Conservation (phyloP, 371 early-diverging fungal genomes). For the Blakeslea trispora region DNA sequence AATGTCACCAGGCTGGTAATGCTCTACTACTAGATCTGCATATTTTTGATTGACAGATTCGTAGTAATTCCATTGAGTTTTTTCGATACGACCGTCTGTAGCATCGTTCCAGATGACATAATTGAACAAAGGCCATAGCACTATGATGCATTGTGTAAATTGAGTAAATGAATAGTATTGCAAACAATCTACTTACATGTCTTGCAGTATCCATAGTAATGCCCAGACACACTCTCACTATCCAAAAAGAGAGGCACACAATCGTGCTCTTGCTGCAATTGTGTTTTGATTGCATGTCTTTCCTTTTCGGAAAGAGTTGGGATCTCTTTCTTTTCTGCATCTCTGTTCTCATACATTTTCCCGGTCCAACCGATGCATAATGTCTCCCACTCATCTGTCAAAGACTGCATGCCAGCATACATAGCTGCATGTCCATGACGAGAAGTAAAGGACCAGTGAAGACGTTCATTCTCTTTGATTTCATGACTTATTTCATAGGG, state of each 20-base stretch:
- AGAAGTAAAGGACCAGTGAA: slow-evolving; percentile 39
- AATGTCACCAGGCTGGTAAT: slow-evolving; percentile 82
- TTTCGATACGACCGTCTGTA: slow-evolving; percentile 65
- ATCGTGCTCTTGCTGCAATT: slow-evolving; percentile 52
- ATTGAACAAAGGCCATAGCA: slow-evolving; percentile 98
- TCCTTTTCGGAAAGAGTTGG: slow-evolving; percentile 33
- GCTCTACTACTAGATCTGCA: slow-evolving; percentile 70
- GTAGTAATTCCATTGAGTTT: slow-evolving; percentile 83
- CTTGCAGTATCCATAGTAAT: slow-evolving; percentile 93
- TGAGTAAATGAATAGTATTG: slow-evolving; percentile 15
- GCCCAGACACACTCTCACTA: slow-evolving; percentile 67
- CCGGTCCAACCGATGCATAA: slow-evolving; percentile 75
- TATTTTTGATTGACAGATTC: slow-evolving; percentile 82
- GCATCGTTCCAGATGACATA: slow-evolving; percentile 86
- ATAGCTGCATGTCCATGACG: slow-evolving; percentile 79
- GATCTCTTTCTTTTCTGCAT: slow-evolving; percentile 11
- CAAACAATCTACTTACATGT: slow-evolving; percentile 57
- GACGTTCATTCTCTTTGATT: slow-evolving; percentile 21
- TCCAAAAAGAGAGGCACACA: slow-evolving; percentile 81
- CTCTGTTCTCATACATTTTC: slow-evolving; percentile 31
- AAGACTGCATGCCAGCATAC: slow-evolving; percentile 69
- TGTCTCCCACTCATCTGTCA: slow-evolving; percentile 51
- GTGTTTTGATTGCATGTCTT: slow-evolving; percentile 35
- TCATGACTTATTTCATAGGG: slow-evolving; percentile 26
- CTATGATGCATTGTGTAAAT: slow-evolving; percentile 45